Conservation (phyloP, 1,284 basidiomycete genomes). For the Moesziomyces globuligerus region DNA sequence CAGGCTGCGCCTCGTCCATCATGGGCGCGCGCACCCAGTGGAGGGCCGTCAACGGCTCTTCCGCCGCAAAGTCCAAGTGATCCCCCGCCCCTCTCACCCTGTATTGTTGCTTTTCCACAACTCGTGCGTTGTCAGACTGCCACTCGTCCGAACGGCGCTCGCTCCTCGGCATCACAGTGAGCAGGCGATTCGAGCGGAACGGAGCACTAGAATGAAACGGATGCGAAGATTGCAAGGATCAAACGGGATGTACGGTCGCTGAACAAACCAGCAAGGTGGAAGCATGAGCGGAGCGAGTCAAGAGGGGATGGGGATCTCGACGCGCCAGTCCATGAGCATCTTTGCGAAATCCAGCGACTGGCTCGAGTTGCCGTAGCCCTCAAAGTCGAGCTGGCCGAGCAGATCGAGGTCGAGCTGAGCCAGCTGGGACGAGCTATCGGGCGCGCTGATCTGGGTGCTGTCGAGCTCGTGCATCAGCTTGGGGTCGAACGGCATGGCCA, state of each 20-base stretch:
- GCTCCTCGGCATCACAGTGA: too few relatives aligned
- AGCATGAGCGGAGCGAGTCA: background rate
- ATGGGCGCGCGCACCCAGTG: constrained; percentile 66
- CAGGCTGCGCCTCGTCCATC: constrained; percentile 60
- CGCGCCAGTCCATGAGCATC: constrained; percentile 45
- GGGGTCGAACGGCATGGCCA: constrained; percentile 17
- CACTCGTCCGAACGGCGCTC: too few relatives aligned
- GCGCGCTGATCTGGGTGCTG: constrained; percentile 2
- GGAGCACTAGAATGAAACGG: background rate
- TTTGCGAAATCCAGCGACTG: constrained; percentile 44
- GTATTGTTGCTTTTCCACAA: background rate
- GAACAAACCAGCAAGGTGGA: too few relatives aligned
- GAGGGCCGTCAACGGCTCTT: constrained; percentile 63
- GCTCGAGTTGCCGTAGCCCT: constrained; percentile 32
- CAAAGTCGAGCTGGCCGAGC: constrained; percentile 37
- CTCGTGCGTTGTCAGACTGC: too few relatives aligned
- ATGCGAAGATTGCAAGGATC: too few relatives aligned
- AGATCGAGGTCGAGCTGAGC: constrained; percentile 39
- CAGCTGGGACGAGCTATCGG: constrained; percentile 12
- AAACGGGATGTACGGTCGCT: too few relatives aligned
- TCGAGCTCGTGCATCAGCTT: constrained; percentile 17
- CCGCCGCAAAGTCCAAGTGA: constrained; percentile 54
- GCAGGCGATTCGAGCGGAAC: too few relatives aligned
- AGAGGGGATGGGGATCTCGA: constrained; percentile 25
- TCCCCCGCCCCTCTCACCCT: background rate